Base-by-base conservation (phyloP, 2,329 filamentous ascomycete species). In the Aurifilum marmelostoma region DNA sequence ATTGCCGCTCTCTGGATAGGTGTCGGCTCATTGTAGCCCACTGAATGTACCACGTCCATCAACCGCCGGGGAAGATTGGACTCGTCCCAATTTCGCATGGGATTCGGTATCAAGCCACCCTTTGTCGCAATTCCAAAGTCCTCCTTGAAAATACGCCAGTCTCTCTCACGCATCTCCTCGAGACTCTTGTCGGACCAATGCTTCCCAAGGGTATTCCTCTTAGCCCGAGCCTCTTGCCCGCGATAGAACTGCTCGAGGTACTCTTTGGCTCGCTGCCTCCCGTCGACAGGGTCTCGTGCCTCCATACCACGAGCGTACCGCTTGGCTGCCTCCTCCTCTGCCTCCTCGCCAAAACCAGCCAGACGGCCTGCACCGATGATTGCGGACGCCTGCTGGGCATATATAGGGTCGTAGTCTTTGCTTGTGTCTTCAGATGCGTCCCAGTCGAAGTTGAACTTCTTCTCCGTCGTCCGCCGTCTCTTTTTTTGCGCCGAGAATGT, bases 131-230 rank as follows among this genome's bases (percentile, higher is more conserved):
- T 99, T 75, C 96, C 97, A 82, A 97, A 98, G 80, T 99, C 94
- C 79, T 98, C 96, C 81, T 98, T 99, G 89, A 99, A 97, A 75
- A 99, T 98, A 77, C 96, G 92, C 96, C 96, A 99, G 80, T 99
- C 96, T 78, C 96, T 87, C 81, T 98, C 94, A 72, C 93, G 92
- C 96, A 99, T 99, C 75, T 97, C 92, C 18, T 92, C 89, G 72
- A 98, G 83, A 71, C 86, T 87, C 88, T 99, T 99, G 77, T 97
- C 93, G 67, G 92, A 94, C 96, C 96, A 99, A 80, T 97, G 94
- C 79, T 94, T 94, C 75, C 97, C 94, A 68, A 97, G 85, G 43
- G 90, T 91, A 72, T 91, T 93, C 71, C 91, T 87, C 71, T 86
- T 84, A 14, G 89, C 89, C 24, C 54, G 59, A 72, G 92, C 88